phyloP scores from a whole-genome alignment of 192 early-diverging fungal genomes.

The Coemansia sp. region DNA sequence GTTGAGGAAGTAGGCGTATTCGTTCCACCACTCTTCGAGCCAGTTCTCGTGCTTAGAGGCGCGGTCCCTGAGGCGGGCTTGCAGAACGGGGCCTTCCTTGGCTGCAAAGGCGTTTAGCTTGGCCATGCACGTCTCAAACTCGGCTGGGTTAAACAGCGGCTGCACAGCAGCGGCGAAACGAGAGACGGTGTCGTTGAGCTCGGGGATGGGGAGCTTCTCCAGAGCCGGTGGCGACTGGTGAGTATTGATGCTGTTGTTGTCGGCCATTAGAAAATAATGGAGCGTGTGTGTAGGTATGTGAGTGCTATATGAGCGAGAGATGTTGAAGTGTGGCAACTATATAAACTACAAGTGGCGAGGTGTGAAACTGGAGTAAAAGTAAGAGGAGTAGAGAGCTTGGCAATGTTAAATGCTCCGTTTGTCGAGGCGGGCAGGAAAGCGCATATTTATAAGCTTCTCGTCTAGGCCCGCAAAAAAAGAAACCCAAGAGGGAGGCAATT shows the following conservation, averaged over 20 bases:
- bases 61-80: conserved; percentile 52
- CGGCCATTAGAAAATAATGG: conserved; percentile 3
- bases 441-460: not conserved
- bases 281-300: not conserved
- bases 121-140: conserved; percentile 52
- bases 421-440: not conserved
- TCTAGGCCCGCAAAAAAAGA: not conserved
- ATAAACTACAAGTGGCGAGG: not conserved
- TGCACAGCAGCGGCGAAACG: conserved; percentile 55
- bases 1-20: conserved; percentile 57
- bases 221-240: conserved; percentile 22
- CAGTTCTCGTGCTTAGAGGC: conserved; percentile 40
- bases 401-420: not conserved
- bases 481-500: not conserved
- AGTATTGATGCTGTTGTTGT: conserved; percentile 19
- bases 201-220: conserved; percentile 58
- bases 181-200: conserved; percentile 58
- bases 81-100: conserved; percentile 50
- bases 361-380: not conserved
- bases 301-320: not conserved
- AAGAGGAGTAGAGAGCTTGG: not conserved
- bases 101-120: conserved; percentile 56
- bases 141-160: conserved; percentile 53
- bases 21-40: conserved; percentile 59
- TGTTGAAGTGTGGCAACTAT: conserved; percentile 1